These are phyloP conservation scores for Triangularia verruculosa DNA, from an alignment of 2,329 filamentous ascomycete genomes.

Conservation along the genomic window DNA sequence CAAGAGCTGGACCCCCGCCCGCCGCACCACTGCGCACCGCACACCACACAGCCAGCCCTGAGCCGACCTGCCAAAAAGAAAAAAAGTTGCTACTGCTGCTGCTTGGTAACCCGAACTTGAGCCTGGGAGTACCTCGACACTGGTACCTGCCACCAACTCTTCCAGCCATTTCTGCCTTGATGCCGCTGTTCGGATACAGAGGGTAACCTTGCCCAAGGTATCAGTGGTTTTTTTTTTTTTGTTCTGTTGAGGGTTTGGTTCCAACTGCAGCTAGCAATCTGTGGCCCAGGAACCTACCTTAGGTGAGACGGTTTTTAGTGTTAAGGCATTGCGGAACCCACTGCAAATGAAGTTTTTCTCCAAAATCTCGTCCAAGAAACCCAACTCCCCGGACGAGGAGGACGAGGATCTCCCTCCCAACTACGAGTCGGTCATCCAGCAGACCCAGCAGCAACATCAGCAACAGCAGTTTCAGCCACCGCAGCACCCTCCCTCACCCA, in stretches of 20 bases:
- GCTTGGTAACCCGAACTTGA: no score
- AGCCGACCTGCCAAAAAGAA: slow-evolving; percentile 1
- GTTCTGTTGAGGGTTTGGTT: not conserved
- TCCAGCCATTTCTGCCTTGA: slow-evolving; percentile 26
- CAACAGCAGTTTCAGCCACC: slow-evolving; percentile 13
- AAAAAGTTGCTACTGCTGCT: no score
- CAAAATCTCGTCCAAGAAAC: slow-evolving; percentile 45
- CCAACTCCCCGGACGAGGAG: slow-evolving; percentile 38
- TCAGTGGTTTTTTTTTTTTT: not conserved
- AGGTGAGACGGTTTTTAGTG: slow-evolving; percentile 21
- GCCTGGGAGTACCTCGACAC: slow-evolving; percentile 16
- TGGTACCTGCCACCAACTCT: slow-evolving; percentile 20
- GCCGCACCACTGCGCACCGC: not conserved
- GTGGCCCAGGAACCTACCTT: slow-evolving; percentile 12
- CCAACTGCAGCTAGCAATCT: slow-evolving; percentile 20
- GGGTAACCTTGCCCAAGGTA: slow-evolving; percentile 26
- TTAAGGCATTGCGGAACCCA: slow-evolving; percentile 17
- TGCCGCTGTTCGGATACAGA: slow-evolving; percentile 26
- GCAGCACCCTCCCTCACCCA: slow-evolving; percentile 27
- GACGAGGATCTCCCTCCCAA: slow-evolving; percentile 29
- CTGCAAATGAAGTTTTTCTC: slow-evolving; percentile 53
- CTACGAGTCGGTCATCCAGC: slow-evolving; percentile 31
- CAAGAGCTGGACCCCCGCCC: slow-evolving; percentile 6
- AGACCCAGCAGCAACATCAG: slow-evolving; percentile 3
- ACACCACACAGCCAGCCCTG: no score